Base-by-base conservation (phyloP, 2,329 filamentous ascomycete genomes). In the Cadophora luteo-olivacea region DNA sequence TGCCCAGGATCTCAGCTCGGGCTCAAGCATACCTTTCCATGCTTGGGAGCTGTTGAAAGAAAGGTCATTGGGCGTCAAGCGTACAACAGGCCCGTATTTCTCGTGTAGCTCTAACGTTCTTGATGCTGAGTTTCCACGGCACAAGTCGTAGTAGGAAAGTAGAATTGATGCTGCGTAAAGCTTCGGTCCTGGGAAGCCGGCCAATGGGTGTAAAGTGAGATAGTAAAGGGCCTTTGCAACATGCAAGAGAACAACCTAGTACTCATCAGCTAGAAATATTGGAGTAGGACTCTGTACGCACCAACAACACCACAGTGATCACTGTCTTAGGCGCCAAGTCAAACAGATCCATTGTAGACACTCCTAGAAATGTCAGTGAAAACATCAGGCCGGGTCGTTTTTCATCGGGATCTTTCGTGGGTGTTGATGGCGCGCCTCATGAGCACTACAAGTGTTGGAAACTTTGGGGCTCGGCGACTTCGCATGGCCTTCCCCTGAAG, bases 11-110 rank as follows among this genome's bases (percentile, higher is more conserved):
- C 36, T 38, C 36, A 38, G 36, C 36, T 38, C 8, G 9, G 4
- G 12, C 4, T 19, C 11, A 58, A 58, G 36, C 25, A 11, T 58
- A 58, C 61, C 45, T 38, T 54, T 24, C 55, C 24, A 52, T 36
- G 61, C 61, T 3, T 63, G n/a, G 16, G 61, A 52, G n/a, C n/a
- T 33, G 55, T 22, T 19, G 25, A 58, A 58, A 22, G 33, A 32
- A 58, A 58, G 55, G 19, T 58, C 62, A 22, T 65, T 65, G 29
- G 62, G 62, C 19, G 49, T 29, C 32, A 33, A 24, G 11, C 62
- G 48, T 11, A 65, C 33, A 33, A 65, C 49, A 29, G 48, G 62
- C n/a, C 62, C 62, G 62, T 65, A 65, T 19, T 45, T 55, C 19
- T 55, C 48, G 49, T 65, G 62, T 22, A 65, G 29, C n/a, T 55